A percentile compares a stretch with the other conserved stretches of the same genome.
Conservation (phyloP, 768 basidiomycete genomes). For the Suillus clintonianus region DNA sequence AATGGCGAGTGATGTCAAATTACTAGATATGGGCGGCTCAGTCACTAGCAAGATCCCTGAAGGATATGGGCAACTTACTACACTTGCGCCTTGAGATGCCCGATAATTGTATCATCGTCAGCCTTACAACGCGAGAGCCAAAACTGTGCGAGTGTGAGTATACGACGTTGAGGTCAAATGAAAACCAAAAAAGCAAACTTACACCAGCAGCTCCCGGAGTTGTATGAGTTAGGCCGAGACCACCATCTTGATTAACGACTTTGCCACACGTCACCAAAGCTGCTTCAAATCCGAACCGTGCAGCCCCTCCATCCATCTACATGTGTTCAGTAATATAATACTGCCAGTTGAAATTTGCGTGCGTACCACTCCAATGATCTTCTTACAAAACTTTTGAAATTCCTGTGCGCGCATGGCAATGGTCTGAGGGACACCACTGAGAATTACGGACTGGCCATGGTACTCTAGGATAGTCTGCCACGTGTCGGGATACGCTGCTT, state of each 20-base stretch:
- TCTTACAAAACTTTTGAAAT: not conserved
- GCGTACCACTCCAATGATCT: not conserved
- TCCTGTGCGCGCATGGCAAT: not conserved
- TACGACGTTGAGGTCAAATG: not conserved
- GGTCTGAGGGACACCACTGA: too few relatives aligned
- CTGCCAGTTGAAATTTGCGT: not conserved
- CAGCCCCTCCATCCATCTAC: not conserved
- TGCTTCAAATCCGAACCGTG: not conserved
- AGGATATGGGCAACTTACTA: not conserved
- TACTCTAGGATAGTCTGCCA: too few relatives aligned
- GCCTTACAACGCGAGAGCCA: not conserved
- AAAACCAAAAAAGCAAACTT: not conserved
- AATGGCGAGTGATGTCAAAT: not conserved
- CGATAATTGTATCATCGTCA: not conserved
- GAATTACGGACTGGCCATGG: too few relatives aligned
- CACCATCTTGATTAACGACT: not conserved
- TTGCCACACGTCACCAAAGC: not conserved
- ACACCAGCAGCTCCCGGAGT: not conserved
- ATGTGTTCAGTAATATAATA: not conserved
- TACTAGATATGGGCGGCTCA: not conserved
- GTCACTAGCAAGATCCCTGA: not conserved
- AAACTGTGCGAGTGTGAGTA: not conserved
- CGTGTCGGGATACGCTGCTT: too few relatives aligned
- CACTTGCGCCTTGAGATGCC: slow-evolving; percentile 4
- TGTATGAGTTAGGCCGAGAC: not conserved